A percentile compares a stretch with the other conserved stretches of the same genome.
These are phyloP conservation scores for Chernovozyma aurita DNA, from an alignment of 1,139 yeast genomes.

Conservation along the genomic window DNA sequence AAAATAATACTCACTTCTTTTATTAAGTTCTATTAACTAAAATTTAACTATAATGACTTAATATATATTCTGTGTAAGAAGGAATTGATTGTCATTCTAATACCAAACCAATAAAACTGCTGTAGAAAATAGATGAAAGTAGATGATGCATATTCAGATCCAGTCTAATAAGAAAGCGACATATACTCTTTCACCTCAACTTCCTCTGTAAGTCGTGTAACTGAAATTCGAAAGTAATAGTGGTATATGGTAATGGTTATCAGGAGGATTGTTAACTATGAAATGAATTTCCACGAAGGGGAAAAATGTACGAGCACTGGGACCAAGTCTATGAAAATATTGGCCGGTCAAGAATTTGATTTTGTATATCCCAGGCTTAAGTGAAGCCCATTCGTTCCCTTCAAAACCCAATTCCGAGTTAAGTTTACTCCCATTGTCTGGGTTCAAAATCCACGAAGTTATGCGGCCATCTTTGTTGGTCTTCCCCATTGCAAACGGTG, in stretches of 20 bases:
- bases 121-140: no score
- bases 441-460: slow-evolving; percentile 56
- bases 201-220: slow-evolving; percentile 86
- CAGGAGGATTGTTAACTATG: slow-evolving; percentile 60
- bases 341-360: slow-evolving; percentile 71
- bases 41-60: no score
- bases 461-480: slow-evolving; percentile 82
- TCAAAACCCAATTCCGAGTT: slow-evolving; percentile 29
- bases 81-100: no score
- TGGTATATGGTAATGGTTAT: slow-evolving; percentile 83
- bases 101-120: no score
- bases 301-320: slow-evolving; percentile 52
- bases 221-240: slow-evolving; percentile 76
- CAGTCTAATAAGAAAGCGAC: no score
- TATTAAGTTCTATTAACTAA: no score
- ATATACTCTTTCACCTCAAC: no score
- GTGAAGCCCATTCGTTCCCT: slow-evolving; percentile 33
- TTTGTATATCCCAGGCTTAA: slow-evolving; percentile 63
- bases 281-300: slow-evolving; percentile 81
- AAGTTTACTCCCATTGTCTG: slow-evolving; percentile 20
- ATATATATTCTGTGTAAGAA: no score
- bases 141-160: no score
- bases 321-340: slow-evolving; percentile 43
- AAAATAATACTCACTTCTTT: slow-evolving; percentile 50
- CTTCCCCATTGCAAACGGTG: slow-evolving; percentile 56